Evolutionary conservation across 106 monocot genomes (phyloP), one percentile per base, ranked within the genome.

Genomic region (Dendrobium catenatum): DNA sequence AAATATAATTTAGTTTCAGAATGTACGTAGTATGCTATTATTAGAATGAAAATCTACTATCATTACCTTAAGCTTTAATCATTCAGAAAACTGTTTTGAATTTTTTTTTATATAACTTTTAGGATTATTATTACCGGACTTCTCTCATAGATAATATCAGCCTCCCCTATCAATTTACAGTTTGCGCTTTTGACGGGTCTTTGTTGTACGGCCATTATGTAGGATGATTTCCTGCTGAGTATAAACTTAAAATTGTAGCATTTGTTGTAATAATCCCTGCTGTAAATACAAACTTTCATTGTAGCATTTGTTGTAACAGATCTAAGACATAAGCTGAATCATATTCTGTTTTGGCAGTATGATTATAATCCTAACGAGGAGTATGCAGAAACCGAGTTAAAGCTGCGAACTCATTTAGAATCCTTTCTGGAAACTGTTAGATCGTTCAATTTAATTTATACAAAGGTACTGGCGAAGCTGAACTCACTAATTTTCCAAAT

Each of bases 351-450:
- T 51, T 76, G 74, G 56, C 89, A 98, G 95, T 91, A 95, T 77
- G 84, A 89, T 24, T 98, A 98, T 81, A 98, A 95, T 93, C 98
- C 98, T 49, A 87, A 95, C 76, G 98, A 98, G 84, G 98, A 98
- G 19, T 98, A 98, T 85, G 85, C 85, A 37, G 93, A 93, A 80
- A 89, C 89, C 66, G 98, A 98, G 73, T 81, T 82, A 55, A 84
- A 91, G 76, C 78, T 98, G 27, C 83, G 93, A 68, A 79, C 58
- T 82, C 93, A 95, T 58, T 85, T 98, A 81, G 89, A 98, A 83
- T 91, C 92, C 9, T 95, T 98, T 78, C 80, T 95, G 55, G 98
- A 95, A 78, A 98, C 95, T 18, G 98, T 95, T 56, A 98, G 90
- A 81, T 82, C 91, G 42, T 98, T 98, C 84, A 95, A 91, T 86